Evolutionary conservation across 2,329 filamentous ascomycete genomes (phyloP), one percentile per base, ranked within the genome.

Genomic region (Fusarium papillatum): DNA sequence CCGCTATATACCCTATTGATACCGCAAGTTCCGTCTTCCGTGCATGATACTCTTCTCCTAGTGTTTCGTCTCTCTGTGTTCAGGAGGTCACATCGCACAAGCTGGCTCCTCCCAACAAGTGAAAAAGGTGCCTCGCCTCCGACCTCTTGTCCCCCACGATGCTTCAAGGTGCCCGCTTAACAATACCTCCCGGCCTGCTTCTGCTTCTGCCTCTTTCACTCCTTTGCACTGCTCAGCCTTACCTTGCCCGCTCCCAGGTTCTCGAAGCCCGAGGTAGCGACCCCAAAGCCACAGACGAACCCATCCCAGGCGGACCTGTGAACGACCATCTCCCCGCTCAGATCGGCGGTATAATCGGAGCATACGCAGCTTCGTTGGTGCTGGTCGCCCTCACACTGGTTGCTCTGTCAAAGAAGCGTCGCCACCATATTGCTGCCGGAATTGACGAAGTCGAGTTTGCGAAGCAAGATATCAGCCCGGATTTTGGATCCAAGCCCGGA

Each of bases 261-360:
- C 72, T 76, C 39, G 57, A 79, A 38, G 64, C 82, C 60, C 79
- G 78, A 72, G 69, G 80, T 76, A 82, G 76, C 79, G 80, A 83
- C 39, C 91, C 91, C 50, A 83, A 90, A 64, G 88, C 91, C 68
- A 88, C 91, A 83, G 86, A 92, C 84, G 91, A 90, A 10, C 90
- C 92, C 11, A 82, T 92, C 55, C 92, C 92, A 48, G 87, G 87
- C 67, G 84, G 88, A 78, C 90, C 92, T 43, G 83, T 91, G 61
- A 87, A 91, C 78, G 88, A 95, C 82, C 86, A 93, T 68, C 90
- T 98, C 26, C 95, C 95, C 22, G 93, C 92, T 70, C 93, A 98
- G 84, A 93, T 98, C 78, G 93, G 94, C 75, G 95, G 93, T 76
- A 94, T 98, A 71, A 89, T 96, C 70, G 95, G 93, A 72, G 93